phyloP scores from a whole-genome alignment of 441 rosid species.

The Gossypium trilobum region DNA sequence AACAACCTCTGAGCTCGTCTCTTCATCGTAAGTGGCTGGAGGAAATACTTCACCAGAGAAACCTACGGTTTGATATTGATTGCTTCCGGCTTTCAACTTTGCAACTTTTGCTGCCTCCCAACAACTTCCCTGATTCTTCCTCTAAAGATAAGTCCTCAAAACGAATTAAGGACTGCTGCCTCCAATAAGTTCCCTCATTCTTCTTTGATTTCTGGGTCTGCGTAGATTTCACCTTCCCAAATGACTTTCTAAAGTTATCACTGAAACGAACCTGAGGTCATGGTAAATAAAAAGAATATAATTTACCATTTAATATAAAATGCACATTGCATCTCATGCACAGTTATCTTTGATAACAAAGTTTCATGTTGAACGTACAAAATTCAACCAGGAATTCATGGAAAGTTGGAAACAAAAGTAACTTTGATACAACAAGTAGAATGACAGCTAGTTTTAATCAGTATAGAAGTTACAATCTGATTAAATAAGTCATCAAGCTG shows the following conservation, averaged over 20 bases:
- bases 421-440: too few relatives aligned
- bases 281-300: not conserved
- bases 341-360: too few relatives aligned
- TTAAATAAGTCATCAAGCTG: constrained; percentile 31
- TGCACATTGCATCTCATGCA: too few relatives aligned
- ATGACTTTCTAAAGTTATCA: constrained; percentile 32
- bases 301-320: too few relatives aligned
- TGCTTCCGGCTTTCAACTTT: constrained; percentile 22
- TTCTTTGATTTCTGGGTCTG: constrained; percentile 16
- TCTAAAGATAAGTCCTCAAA: constrained; percentile 36
- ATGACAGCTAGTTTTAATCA: too few relatives aligned
- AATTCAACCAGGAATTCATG: too few relatives aligned
- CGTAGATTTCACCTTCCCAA: constrained; percentile 21
- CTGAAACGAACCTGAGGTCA: constrained; percentile 22
- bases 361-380: too few relatives aligned
- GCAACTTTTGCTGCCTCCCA: constrained; percentile 40
- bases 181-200: constrained; percentile 33
- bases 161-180: constrained; percentile 32
- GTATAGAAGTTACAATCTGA: not conserved
- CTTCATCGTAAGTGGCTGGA: not conserved
- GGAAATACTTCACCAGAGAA: not conserved
- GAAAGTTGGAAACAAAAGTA: too few relatives aligned
- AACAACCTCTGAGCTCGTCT: not conserved
- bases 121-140: constrained; percentile 33
- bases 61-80: not conserved